These are phyloP conservation scores for Ilex aquifolium DNA, from an alignment of 257 asterid species.

Conservation along the genomic window DNA sequence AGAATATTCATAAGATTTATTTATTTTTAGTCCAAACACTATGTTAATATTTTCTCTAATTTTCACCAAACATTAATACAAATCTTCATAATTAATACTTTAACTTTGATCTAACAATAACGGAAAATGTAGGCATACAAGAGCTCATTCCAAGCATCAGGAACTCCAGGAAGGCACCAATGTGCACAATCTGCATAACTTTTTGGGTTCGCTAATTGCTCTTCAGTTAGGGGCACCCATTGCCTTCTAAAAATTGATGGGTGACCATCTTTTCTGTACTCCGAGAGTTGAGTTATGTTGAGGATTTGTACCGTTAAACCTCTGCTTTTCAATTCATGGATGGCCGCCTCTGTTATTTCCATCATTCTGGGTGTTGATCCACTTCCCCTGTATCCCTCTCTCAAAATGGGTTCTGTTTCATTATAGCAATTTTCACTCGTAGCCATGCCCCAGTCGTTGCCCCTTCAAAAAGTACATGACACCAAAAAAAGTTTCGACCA, in stretches of 20 bases:
- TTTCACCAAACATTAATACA: no score
- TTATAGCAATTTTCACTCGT: constrained; percentile 27
- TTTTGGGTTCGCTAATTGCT: constrained; percentile 13
- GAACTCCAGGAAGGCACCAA: constrained; percentile 58
- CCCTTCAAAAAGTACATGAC: constrained; percentile 14
- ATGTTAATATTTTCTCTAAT: no score
- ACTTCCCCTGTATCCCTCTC: constrained; percentile 22
- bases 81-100: no score
- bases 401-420: constrained; percentile 27
- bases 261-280: constrained; percentile 30
- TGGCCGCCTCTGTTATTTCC: constrained; percentile 18
- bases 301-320: constrained; percentile 24
- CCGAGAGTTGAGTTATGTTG: constrained; percentile 28
- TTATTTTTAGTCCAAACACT: no score
- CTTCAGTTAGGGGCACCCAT: constrained; percentile 8
- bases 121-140: constrained; percentile 30
- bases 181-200: constrained; percentile 34
- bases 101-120: background rate
- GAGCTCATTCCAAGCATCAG: constrained; percentile 46
- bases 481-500: no score
- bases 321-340: constrained; percentile 15
- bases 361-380: constrained; percentile 17
- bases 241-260: constrained; percentile 24
- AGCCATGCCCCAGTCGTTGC: constrained; percentile 25
- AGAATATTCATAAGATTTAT: no score